phyloP scores from a whole-genome alignment of 371 early-diverging fungal species.

The Syncephalastrum sp. region DNA sequence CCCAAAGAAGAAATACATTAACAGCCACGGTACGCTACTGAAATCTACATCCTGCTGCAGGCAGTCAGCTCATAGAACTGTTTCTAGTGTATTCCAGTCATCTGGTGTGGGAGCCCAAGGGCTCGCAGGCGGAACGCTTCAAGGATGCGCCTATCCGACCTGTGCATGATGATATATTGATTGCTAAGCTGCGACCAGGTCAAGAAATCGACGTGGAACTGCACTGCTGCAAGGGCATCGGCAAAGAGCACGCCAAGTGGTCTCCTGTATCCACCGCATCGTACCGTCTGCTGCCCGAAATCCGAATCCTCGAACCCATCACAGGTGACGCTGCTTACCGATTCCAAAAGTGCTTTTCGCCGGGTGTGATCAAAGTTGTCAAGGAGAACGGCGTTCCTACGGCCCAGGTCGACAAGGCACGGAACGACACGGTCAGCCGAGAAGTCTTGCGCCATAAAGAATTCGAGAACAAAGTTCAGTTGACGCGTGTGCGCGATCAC shows the following conservation, averaged over 20 bases:
- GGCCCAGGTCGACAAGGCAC: constrained; percentile 89
- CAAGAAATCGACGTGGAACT: constrained; percentile 88
- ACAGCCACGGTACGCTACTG: constrained; percentile 51
- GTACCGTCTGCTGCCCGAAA: constrained; percentile 94
- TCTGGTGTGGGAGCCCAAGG: constrained; percentile 88
- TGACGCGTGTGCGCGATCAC: constrained; percentile 92
- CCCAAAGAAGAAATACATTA: constrained; percentile 67
- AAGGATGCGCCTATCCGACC: constrained; percentile 68
- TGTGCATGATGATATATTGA: constrained; percentile 86
- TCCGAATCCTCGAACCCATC: constrained; percentile 85
- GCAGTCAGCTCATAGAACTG: no score
- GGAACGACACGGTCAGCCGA: constrained; percentile 95
- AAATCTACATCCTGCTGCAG: background rate
- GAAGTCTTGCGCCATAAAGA: constrained; percentile 94
- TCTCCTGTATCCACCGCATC: constrained; percentile 98
- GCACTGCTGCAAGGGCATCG: constrained; percentile 93
- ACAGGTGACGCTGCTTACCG: constrained; percentile 84
- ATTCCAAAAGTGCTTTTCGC: constrained; percentile 89
- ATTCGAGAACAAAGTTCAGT: constrained; percentile 88
- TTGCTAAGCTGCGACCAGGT: constrained; percentile 95
- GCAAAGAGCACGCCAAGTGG: constrained; percentile 98
- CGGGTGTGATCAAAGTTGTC: constrained; percentile 87
- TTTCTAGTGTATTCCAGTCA: constrained; percentile 75
- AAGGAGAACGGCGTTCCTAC: constrained; percentile 57
- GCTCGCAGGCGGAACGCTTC: constrained; percentile 79